Evolutionary conservation across 169 alveolate genomes (phyloP).

Genomic region (Plasmodium inui): DNA sequence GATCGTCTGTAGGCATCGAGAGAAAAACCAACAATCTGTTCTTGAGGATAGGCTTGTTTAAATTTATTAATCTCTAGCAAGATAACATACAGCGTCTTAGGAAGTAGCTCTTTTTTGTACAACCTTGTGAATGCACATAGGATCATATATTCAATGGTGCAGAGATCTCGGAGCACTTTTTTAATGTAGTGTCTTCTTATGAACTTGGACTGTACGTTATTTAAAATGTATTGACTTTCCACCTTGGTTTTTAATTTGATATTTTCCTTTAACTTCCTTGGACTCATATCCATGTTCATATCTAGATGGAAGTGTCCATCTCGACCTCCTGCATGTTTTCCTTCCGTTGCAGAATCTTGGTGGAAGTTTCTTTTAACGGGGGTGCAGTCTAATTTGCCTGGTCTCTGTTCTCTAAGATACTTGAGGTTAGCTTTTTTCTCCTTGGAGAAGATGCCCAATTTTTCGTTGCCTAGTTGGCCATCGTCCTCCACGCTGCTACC

Average conservation of each 20-base stretch:
- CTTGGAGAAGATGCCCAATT: slow-evolving; percentile 14
- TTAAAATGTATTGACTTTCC: slow-evolving; percentile 65
- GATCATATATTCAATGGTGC: slow-evolving; percentile 60
- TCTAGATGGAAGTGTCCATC: slow-evolving; percentile 13
- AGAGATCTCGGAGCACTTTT: slow-evolving; percentile 52
- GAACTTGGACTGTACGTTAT: slow-evolving; percentile 61
- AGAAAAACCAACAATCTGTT: slow-evolving; percentile 65
- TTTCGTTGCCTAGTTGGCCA: neutral
- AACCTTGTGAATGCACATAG: slow-evolving; percentile 68
- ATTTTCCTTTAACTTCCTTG: slow-evolving; percentile 62
- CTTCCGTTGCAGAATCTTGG: neutral
- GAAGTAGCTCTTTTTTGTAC: slow-evolving; percentile 61
- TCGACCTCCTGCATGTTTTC: neutral
- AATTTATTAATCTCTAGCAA: slow-evolving; percentile 65
- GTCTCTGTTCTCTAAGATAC: slow-evolving; percentile 27
- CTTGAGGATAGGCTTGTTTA: slow-evolving; percentile 74
- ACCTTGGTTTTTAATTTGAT: slow-evolving; percentile 42
- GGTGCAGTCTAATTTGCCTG: slow-evolving; percentile 51
- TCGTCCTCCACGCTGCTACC: neutral
- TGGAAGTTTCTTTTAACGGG: slow-evolving; percentile 37
- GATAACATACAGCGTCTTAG: slow-evolving; percentile 62
- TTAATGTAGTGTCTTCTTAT: slow-evolving; percentile 69
- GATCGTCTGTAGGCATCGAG: slow-evolving; percentile 70
- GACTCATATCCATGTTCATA: slow-evolving; percentile 61
- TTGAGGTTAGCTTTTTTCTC: slow-evolving; percentile 40